phyloP scores from a whole-genome alignment of 148 eudicot species.

The Chenopodium quinoa region DNA sequence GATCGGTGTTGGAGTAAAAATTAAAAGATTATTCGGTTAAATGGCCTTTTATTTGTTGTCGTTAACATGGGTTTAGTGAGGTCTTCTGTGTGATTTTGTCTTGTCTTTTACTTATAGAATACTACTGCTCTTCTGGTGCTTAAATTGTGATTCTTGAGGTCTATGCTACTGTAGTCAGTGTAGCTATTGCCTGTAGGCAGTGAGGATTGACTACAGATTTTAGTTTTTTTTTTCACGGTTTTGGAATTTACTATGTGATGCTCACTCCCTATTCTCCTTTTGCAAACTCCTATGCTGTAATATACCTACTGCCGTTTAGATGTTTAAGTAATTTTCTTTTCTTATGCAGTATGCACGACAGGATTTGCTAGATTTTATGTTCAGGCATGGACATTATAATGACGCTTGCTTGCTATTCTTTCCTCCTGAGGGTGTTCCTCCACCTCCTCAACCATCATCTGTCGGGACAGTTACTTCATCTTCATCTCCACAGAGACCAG shows the following conservation, averaged over 20 bases:
- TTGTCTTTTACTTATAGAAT: not conserved
- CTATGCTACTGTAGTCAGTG: not conserved
- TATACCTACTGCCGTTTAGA: not conserved
- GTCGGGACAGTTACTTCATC: constrained; percentile 59
- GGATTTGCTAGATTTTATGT: constrained; percentile 84
- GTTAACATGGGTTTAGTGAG: not conserved
- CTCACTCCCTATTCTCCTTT: not conserved
- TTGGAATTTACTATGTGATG: not conserved
- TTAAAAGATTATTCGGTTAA: not conserved
- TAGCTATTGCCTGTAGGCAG: not conserved
- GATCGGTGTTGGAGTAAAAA: not conserved
- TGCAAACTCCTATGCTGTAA: not conserved
- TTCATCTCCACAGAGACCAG: constrained; percentile 86
- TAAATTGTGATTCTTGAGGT: not conserved
- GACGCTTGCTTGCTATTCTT: constrained; percentile 88
- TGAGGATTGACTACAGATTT: not conserved
- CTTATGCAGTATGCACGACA: constrained; percentile 82
- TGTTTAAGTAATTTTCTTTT: constrained; percentile 6
- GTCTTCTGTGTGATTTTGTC: not conserved
- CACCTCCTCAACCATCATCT: constrained; percentile 74
- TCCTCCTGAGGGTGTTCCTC: constrained; percentile 69
- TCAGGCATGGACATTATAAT: constrained; percentile 83
- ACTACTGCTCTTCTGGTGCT: not conserved
- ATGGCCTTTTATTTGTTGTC: not conserved
- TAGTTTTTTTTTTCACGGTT: not conserved